Conservation (phyloP, 139 green algal genomes). For the Coelastrella sp. region DNA sequence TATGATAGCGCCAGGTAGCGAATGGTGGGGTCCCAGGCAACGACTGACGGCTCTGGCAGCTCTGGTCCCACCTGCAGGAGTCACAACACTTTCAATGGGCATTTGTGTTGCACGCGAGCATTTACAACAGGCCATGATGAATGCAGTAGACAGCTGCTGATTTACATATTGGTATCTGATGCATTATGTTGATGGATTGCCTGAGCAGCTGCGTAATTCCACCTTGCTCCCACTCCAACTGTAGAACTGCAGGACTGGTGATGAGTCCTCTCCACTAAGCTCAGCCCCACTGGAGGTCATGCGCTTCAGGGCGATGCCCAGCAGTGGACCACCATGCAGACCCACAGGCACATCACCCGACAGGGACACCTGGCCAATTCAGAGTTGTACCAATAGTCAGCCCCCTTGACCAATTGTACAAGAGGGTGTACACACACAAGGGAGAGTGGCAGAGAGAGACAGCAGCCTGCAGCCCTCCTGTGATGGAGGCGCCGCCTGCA, state of each 20-base stretch:
- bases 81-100: background rate
- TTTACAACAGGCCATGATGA: no score
- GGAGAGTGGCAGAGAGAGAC: background rate
- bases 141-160: no score
- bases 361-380: constrained; percentile 25
- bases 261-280: constrained; percentile 42
- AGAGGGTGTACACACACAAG: background rate
- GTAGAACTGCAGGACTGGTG: constrained; percentile 54
- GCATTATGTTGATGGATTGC: no score
- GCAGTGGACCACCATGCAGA: constrained; percentile 51
- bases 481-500: background rate
- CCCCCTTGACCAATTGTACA: background rate
- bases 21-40: constrained; percentile 64
- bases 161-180: no score
- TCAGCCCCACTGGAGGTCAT: constrained; percentile 6
- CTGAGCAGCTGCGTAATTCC: background rate
- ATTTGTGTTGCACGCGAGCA: no score
- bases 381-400: background rate
- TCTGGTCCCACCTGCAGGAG: constrained; percentile 53
- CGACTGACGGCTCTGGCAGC: constrained; percentile 55
- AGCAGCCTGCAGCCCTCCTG: background rate
- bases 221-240: constrained; percentile 46
- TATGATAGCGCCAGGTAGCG: constrained; percentile 61
- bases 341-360: constrained; percentile 36
- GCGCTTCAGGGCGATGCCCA: constrained; percentile 46